phyloP scores from a whole-genome alignment of 139 green algal genomes.

The Astrephomene gubernaculifera region DNA sequence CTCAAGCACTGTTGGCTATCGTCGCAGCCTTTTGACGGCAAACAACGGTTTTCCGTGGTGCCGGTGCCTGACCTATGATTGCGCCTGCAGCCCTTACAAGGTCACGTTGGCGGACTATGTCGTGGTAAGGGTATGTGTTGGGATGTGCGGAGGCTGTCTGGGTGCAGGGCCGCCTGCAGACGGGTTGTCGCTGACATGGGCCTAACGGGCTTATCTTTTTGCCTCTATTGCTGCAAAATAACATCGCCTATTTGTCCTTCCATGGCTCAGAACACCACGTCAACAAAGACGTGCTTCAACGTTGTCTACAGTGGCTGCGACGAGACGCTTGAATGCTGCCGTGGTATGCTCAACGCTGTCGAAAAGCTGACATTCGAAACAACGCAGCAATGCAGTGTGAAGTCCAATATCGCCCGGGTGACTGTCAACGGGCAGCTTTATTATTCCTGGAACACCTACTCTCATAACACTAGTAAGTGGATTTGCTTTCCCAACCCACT shows the following conservation, averaged over 20 bases:
- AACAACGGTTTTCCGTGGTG: background rate
- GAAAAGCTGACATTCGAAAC: background rate
- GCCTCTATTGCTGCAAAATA: background rate
- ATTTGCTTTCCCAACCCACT: too few relatives aligned
- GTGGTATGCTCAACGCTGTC: background rate
- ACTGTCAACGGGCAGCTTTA: background rate
- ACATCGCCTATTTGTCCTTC: background rate
- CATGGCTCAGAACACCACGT: background rate
- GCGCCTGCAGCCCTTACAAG: background rate
- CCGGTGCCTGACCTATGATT: background rate
- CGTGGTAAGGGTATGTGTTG: background rate
- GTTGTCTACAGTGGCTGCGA: background rate
- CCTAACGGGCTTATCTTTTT: background rate
- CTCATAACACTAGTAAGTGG: background rate
- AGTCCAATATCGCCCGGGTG: background rate
- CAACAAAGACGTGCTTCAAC: background rate
- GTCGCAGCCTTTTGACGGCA: background rate
- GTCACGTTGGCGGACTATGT: background rate
- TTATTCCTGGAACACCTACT: background rate
- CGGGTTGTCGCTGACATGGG: background rate
- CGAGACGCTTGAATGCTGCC: background rate
- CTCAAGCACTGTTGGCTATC: too few relatives aligned
- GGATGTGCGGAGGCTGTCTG: background rate
- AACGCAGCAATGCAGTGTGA: background rate
- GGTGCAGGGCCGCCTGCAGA: background rate